These are phyloP conservation scores for Heritiera littoralis DNA, from an alignment of 345 rosid species.

Conservation along the genomic window DNA sequence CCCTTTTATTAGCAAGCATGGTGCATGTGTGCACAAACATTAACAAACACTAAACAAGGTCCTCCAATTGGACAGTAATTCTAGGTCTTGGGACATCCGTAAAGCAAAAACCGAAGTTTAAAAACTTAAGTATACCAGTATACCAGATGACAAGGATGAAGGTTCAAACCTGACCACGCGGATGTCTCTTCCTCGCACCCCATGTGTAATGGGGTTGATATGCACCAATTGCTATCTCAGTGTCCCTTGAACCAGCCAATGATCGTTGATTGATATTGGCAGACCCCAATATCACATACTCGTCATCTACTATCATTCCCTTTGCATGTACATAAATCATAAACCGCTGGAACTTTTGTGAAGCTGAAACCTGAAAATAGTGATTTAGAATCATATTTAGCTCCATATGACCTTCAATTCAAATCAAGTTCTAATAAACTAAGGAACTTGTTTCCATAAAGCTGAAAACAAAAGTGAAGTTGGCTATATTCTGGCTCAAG, in stretches of 20 bases:
- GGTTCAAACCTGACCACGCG: constrained; percentile 59
- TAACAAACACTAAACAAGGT: background rate
- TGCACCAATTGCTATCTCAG: constrained; percentile 89
- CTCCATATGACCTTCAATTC: no score
- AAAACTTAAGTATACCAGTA: no score
- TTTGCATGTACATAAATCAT: constrained; percentile 87
- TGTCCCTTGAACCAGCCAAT: constrained; percentile 82
- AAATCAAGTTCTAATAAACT: no score
- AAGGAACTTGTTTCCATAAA: background rate
- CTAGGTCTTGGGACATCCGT: no score
- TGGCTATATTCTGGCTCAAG: background rate
- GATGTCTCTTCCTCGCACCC: constrained; percentile 49
- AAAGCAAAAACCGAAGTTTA: no score
- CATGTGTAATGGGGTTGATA: constrained; percentile 69
- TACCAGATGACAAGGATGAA: background rate
- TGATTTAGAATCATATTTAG: background rate
- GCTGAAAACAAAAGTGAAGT: background rate
- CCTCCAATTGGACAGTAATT: background rate
- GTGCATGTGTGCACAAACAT: background rate
- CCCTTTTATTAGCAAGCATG: background rate
- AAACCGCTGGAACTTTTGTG: constrained; percentile 64
- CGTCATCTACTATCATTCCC: constrained; percentile 88
- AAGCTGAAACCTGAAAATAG: constrained; percentile 53
- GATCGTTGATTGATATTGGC: constrained; percentile 89
- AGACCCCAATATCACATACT: constrained; percentile 73